Percentiles rank a stretch among this genome's conserved stretches.
These are phyloP conservation scores for Gossypium turneri DNA, from an alignment of 345 rosid species.

Conservation along the genomic window DNA sequence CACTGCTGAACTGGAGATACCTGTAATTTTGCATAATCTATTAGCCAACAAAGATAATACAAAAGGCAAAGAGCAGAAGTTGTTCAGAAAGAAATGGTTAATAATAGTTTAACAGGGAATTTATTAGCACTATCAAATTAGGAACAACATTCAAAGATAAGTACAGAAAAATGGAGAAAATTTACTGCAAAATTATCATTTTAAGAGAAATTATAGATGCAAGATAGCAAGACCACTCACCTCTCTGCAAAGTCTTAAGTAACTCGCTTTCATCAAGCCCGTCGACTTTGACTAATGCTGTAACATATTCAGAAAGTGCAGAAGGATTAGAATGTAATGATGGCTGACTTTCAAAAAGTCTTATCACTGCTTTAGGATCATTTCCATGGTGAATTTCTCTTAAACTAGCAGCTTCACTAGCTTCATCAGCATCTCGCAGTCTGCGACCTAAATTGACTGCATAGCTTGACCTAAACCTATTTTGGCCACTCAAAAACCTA, in stretches of 20 bases:
- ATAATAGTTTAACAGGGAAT: slow-evolving; percentile 3
- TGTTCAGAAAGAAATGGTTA: neutral
- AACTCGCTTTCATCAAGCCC: slow-evolving; percentile 80
- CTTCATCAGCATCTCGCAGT: slow-evolving; percentile 68
- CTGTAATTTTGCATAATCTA: slow-evolving; percentile 24
- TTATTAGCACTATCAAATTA: neutral
- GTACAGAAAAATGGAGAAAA: neutral
- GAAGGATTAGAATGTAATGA: slow-evolving; percentile 58
- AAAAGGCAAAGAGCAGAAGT: neutral
- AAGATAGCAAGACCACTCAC: slow-evolving; percentile 27
- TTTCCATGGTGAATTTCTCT: slow-evolving; percentile 69
- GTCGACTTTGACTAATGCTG: slow-evolving; percentile 84
- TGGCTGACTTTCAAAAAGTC: slow-evolving; percentile 75
- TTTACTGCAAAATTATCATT: neutral
- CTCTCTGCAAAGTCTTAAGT: slow-evolving; percentile 78
- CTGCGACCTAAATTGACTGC: slow-evolving; percentile 69
- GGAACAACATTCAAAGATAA: neutral
- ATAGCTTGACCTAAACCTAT: slow-evolving; percentile 65
- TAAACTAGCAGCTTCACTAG: slow-evolving; percentile 58
- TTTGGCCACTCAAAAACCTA: slow-evolving; percentile 25
- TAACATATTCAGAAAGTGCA: slow-evolving; percentile 78
- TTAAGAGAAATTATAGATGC: neutral
- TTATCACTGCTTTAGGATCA: slow-evolving; percentile 85
- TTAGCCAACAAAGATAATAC: neutral
- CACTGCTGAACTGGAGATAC: slow-evolving; percentile 49